Conservation (phyloP, 306 rosid species). For the Cyamopsis tetragonoloba region DNA sequence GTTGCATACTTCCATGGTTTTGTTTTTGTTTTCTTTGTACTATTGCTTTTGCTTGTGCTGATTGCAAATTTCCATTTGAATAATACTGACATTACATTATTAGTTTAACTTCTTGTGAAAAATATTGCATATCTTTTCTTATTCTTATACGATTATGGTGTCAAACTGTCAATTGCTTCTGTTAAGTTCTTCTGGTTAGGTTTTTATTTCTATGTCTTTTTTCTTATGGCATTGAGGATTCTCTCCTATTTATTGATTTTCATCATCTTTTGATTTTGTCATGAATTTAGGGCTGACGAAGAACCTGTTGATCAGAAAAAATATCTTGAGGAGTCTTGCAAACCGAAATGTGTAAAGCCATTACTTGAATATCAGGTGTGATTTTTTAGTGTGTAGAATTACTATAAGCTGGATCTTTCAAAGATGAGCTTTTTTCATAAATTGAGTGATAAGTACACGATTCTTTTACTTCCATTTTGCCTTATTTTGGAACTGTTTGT, state of each 20-base stretch:
- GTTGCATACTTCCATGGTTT: neutral
- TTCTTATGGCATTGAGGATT: neutral
- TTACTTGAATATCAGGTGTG: slow-evolving; percentile 77
- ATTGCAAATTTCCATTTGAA: neutral
- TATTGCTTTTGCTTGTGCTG: neutral
- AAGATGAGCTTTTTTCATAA: neutral
- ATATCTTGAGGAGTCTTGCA: slow-evolving; percentile 79
- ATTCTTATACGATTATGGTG: neutral
- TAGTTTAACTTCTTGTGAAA: neutral
- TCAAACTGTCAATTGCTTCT: neutral
- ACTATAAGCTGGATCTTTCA: neutral
- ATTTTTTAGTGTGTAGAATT: neutral
- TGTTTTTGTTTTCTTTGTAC: neutral
- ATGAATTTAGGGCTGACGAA: slow-evolving; percentile 85
- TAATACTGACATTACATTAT: neutral
- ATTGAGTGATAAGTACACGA: neutral
- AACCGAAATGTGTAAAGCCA: slow-evolving; percentile 95
- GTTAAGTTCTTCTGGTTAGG: neutral
- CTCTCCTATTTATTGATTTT: neutral
- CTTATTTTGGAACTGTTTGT: no score
- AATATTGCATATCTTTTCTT: neutral
- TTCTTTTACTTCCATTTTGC: neutral
- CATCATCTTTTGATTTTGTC: neutral
- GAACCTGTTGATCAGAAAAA: slow-evolving; percentile 92
- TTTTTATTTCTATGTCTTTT: neutral